Percentiles rank a stretch among this genome's conserved stretches.
phyloP scores from a whole-genome alignment of 2,329 filamentous ascomycete genomes.

The Aureobasidium sp. region DNA sequence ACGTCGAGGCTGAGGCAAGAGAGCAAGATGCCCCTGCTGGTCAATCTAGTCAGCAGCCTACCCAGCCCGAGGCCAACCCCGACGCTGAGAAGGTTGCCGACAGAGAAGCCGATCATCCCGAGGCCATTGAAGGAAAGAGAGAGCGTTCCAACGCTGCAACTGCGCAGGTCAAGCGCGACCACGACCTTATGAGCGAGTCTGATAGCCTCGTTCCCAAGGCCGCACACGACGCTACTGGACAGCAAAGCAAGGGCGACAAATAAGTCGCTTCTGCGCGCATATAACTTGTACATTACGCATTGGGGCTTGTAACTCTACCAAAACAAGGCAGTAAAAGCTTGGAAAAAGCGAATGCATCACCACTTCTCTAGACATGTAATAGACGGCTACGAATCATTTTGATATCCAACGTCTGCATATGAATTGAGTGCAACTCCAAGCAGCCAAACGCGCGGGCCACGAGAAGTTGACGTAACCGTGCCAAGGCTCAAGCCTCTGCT shows the following conservation, averaged over 20 bases:
- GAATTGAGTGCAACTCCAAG: neutral
- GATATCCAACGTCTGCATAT: neutral
- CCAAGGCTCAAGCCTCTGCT: neutral
- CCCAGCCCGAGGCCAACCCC: conserved; percentile 8
- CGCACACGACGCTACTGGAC: conserved; percentile 33
- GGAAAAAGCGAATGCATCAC: conserved; percentile 7
- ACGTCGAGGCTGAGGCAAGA: conserved; percentile 24
- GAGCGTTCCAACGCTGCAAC: conserved; percentile 24
- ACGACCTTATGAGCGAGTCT: conserved; percentile 31
- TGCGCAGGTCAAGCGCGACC: conserved; percentile 27
- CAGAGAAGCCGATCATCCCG: conserved; percentile 15
- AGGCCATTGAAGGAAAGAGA: conserved; percentile 19
- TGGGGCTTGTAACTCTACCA: conserved; percentile 3
- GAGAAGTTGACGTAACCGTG: neutral
- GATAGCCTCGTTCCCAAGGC: conserved; percentile 43
- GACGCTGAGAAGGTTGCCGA: conserved; percentile 20
- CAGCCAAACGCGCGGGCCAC: neutral
- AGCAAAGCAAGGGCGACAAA: conserved; percentile 11
- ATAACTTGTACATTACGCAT: conserved; percentile 7
- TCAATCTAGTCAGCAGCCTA: conserved; percentile 10
- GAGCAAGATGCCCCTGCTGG: neutral
- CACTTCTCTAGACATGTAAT: conserved; percentile 5
- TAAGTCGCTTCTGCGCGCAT: neutral
- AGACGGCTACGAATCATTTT: neutral
- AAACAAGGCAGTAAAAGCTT: neutral